Evolutionary conservation across 345 rosid genomes (phyloP), one percentile per base, ranked within the genome.

Genomic region (Eucalyptus victrix): DNA sequence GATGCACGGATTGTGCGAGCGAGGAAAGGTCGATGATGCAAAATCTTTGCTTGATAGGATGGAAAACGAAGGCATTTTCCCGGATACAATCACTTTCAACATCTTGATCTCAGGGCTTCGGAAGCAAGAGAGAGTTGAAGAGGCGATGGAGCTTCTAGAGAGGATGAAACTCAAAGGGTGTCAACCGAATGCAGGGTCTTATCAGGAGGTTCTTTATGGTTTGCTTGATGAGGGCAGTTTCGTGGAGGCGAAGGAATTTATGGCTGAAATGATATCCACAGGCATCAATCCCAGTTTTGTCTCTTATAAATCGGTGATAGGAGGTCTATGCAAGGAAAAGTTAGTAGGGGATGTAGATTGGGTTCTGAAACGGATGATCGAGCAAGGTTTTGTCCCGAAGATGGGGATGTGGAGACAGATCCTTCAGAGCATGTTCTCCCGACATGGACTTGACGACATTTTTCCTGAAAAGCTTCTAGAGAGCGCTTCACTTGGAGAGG

Each of bases 61-160:
- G 99, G 98, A 94, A 91, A 92, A 67, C n/a, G 97, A 94, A 88
- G 94, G 94, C 12, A 91, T 97, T 23, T 96, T 93, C 10, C 96
- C 96, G 1, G 99, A 97, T 60, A 91, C 97, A 0, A 90, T 97
- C 92, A 93, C 95, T 11, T 97, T 95, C 40, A 97, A 97, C 90
- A 95, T 97, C 85, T n/a, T 97, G 96, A 95, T 97, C 67, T 96
- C 97, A 10, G 99, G 99, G 9, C 93, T 95, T 30, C 94, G 99
- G 91, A 97, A 94, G 92, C 93, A 92, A 90, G 96, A 96, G 65
- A 96, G 93, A 89, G 93, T 97, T 88, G 94, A 93, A 51, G 97
- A 97, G 60, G 97, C 95, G 87, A 89, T 95, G 93, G 89, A 91
- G 88, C 86, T 96, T 23, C 87, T 97, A 92, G 92, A 94, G 93